A percentile compares a stretch with the other conserved stretches of the same genome.
Conservation (phyloP, 1,139 yeast species). For the Kodamaea sp. region DNA sequence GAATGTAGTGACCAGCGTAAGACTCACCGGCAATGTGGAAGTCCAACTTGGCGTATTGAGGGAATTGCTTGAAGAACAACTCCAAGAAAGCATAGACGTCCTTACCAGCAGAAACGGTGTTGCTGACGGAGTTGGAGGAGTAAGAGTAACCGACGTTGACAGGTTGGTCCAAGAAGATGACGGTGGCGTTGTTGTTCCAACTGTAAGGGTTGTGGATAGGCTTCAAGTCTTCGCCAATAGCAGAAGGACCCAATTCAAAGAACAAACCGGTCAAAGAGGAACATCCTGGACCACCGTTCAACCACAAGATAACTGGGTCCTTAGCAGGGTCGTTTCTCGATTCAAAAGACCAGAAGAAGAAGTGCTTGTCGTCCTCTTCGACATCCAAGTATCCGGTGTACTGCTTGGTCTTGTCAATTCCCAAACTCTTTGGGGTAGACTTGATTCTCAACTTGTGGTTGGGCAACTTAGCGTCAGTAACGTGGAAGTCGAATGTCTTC, state of each 20-base stretch:
- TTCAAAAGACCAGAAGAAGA: constrained; percentile 83
- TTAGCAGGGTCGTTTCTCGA: constrained; percentile 84
- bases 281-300: constrained; percentile 93
- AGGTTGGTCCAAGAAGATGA: constrained; percentile 92
- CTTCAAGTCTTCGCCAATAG: constrained; percentile 63
- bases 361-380: constrained; percentile 68
- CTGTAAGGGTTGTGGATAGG: constrained; percentile 78
- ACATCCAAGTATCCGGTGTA: constrained; percentile 88
- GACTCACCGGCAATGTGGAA: constrained; percentile 99
- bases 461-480: constrained; percentile 45
- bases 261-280: constrained; percentile 88
- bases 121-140: constrained; percentile 60
- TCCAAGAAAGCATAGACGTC: constrained; percentile 92
- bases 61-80: constrained; percentile 88
- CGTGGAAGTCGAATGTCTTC: constrained; percentile 59
- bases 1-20: constrained; percentile 98
- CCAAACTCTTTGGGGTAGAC: constrained; percentile 52
- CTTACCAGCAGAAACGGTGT: constrained; percentile 86
- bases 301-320: constrained; percentile 86
- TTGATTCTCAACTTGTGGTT: constrained; percentile 65
- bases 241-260: constrained; percentile 87
- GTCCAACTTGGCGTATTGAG: constrained; percentile 67
- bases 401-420: constrained; percentile 78
- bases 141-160: constrained; percentile 93
- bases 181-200: constrained; percentile 89